A percentile compares a stretch with the other conserved stretches of the same genome.
Evolutionary conservation across 2,329 filamentous ascomycete genomes (phyloP).

Genomic region (Stachybotrys elegans): DNA sequence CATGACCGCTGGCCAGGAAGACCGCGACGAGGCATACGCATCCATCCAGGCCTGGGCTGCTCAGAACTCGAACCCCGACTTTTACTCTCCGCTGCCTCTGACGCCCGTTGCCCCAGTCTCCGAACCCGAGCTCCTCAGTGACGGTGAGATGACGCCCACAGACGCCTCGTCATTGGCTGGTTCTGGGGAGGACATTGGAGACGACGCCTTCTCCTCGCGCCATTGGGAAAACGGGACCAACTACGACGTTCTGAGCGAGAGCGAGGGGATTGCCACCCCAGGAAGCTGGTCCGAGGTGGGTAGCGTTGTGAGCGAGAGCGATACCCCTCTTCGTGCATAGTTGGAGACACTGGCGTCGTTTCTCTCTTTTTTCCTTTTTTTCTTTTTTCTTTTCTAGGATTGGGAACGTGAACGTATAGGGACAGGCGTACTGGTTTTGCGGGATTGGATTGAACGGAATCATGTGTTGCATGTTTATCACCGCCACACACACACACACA

Average conservation of each 20-base stretch:
- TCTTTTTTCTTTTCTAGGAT: constrained; percentile 1
- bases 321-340: constrained; percentile 31
- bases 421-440: too few relatives aligned
- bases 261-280: constrained; percentile 54
- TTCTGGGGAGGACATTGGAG: constrained; percentile 42
- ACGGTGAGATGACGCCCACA: constrained; percentile 53
- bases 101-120: constrained; percentile 44
- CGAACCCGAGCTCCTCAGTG: constrained; percentile 46
- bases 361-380: background rate
- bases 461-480: too few relatives aligned
- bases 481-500: too few relatives aligned
- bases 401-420: too few relatives aligned
- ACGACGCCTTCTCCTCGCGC: constrained; percentile 33
- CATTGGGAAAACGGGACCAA: constrained; percentile 32
- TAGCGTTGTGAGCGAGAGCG: constrained; percentile 55
- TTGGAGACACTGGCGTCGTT: background rate
- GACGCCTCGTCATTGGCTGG: constrained; percentile 52
- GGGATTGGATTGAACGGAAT: too few relatives aligned
- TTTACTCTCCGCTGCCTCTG: constrained; percentile 56
- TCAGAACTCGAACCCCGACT: constrained; percentile 45
- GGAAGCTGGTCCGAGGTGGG: constrained; percentile 62
- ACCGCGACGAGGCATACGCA: constrained; percentile 44
- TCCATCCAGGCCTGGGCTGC: constrained; percentile 64
- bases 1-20: constrained; percentile 46
- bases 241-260: constrained; percentile 55